Conservation (phyloP, 2,329 filamentous ascomycete genomes). For the Aspergillus bombycis region DNA sequence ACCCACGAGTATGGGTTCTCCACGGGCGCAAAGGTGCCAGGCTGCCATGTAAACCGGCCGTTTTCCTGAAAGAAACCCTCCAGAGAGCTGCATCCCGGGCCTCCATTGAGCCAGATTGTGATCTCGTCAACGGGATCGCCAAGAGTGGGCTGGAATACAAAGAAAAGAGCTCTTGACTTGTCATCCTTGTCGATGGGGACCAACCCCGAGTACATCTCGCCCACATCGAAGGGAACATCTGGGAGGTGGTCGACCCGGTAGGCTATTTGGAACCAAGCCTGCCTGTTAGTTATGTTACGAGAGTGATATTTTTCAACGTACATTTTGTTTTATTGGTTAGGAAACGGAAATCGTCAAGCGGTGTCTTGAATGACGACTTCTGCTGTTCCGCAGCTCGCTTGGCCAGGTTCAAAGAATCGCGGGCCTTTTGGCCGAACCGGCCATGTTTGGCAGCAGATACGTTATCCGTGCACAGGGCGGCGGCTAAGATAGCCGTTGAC, state of each 20-base stretch:
- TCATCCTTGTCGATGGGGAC: constrained; percentile 53
- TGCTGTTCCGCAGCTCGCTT: not conserved
- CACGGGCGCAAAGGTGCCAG: constrained; percentile 66
- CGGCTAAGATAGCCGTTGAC: not conserved
- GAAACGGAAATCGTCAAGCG: not conserved
- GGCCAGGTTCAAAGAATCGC: not conserved
- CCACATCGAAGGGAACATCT: constrained; percentile 69
- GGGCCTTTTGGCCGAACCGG: not conserved
- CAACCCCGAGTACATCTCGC: constrained; percentile 52
- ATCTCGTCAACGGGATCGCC: constrained; percentile 24
- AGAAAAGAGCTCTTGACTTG: constrained; percentile 53
- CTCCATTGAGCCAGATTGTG: constrained; percentile 53
- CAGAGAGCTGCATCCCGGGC: constrained; percentile 60
- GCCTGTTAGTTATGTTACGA: not conserved
- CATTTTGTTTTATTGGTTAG: not conserved
- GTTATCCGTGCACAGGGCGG: not conserved
- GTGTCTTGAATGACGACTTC: not conserved
- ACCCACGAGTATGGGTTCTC: constrained; percentile 72
- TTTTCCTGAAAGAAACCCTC: constrained; percentile 74
- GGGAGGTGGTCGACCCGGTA: constrained; percentile 48
- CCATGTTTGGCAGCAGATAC: not conserved
- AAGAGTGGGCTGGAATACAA: constrained; percentile 48
- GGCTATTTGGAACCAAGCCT: not conserved
- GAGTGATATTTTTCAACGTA: not conserved
- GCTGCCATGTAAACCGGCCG: constrained; percentile 71